Percentiles rank a stretch among this genome's conserved stretches.
These are phyloP conservation scores for Macadamia tetraphylla DNA, from an alignment of 164 flowering plant species.

Conservation along the genomic window DNA sequence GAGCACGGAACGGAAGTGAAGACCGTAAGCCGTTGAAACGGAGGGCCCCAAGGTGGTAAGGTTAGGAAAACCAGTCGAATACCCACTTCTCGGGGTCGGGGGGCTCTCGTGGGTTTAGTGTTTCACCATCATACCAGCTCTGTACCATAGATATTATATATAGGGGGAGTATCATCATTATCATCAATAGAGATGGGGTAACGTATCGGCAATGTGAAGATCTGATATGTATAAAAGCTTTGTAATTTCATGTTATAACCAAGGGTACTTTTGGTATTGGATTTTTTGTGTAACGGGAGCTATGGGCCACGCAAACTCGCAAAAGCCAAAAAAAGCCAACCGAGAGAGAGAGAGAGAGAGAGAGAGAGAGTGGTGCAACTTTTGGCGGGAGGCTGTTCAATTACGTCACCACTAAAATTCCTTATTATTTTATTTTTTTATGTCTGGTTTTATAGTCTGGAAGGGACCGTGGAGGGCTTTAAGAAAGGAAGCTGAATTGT, in stretches of 20 bases:
- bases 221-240: constrained; percentile 6
- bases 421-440: neutral
- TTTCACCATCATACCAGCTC: neutral
- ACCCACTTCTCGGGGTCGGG: too few species aligned
- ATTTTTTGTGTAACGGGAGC: neutral
- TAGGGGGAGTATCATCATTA: neutral
- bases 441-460: neutral
- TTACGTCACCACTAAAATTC: constrained; percentile 20
- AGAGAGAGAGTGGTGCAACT: neutral
- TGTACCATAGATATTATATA: neutral
- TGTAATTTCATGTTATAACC: neutral
- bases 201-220: constrained; percentile 2
- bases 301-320: neutral
- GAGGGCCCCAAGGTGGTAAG: neutral
- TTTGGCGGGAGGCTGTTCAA: constrained; percentile 18
- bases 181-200: neutral
- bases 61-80: neutral
- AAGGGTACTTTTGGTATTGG: constrained; percentile 3
- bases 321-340: neutral
- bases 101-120: neutral
- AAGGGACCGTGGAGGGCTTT: constrained; percentile 5
- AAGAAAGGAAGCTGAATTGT: constrained; percentile 7
- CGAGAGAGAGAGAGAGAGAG: neutral
- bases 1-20: neutral
- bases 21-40: neutral